Evolutionary conservation across 176 grass and related monocot genomes (phyloP), one percentile per base, ranked within the genome.

Genomic region (Bonia amplexicaulis): DNA sequence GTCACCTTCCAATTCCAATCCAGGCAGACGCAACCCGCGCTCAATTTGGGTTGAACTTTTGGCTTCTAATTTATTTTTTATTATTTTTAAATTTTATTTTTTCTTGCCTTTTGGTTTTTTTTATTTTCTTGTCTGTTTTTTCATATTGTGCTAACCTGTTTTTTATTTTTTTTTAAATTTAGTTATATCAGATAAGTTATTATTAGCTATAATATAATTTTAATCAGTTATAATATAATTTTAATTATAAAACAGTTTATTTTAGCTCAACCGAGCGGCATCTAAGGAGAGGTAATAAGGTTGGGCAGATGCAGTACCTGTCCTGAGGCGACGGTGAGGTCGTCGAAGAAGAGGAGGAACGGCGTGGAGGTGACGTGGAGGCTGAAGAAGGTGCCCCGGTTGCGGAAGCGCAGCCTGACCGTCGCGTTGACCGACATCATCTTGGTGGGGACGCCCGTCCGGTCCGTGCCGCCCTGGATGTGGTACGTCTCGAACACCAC

Each of bases 341-440:
- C 91, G 88, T 92, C 89, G 78, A 88, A 96, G 91, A 79, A 89
- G 88, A 99, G 86, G 17, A 84, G 66, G 72, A 96, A 80, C 0
- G 93, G 93, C 47, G 96, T 94, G 51, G 96, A 88, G 69, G 90
- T 86, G 88, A 96, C 91, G 82, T 99, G 96, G 70, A 99, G 85
- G 88, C 96, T 92, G 84, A 99, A 99, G 91, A 99, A 99, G 70
- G 96, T 94, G 65, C 88, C 96, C 0, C 89, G 88, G 91, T 99
- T 99, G 69, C 92, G 90, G 74, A 96, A 99, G 5, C 90, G 81
- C 77, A 99, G 91, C 84, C 77, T 87, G 52, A 99, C 96, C 66
- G 96, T 99, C 19, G 93, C 92, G 85, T 96, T 99, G 25, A 96
- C 74, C 0, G 90, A 91, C 88, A 99, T 92, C 93, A 99, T 99